These are phyloP conservation scores for Russula sp. DNA, from an alignment of 768 basidiomycete genomes.

Conservation along the genomic window DNA sequence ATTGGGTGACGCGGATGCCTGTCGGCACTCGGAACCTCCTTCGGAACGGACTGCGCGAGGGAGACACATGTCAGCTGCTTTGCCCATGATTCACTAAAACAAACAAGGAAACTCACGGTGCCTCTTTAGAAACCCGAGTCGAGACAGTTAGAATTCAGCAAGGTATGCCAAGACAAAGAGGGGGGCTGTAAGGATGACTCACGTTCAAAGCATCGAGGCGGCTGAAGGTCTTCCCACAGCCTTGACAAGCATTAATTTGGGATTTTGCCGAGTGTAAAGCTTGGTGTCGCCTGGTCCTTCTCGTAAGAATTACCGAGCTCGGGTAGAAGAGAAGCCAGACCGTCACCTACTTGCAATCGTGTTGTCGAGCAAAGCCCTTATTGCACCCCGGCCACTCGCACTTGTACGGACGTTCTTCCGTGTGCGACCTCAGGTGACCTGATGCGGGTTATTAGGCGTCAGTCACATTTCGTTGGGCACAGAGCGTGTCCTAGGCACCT, in stretches of 20 bases:
- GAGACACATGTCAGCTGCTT: conserved; percentile 23
- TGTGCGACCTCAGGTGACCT: conserved; percentile 93
- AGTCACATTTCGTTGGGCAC: conserved; percentile 5
- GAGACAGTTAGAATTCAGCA: conserved; percentile 13
- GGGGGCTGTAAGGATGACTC: conserved; percentile 33
- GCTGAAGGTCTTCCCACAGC: conserved; percentile 93
- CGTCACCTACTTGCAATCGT: conserved; percentile 86
- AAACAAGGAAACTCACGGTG: conserved; percentile 49
- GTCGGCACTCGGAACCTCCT: conserved; percentile 71
- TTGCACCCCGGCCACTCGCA: conserved; percentile 93
- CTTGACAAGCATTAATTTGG: conserved; percentile 79
- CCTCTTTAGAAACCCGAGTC: conserved; percentile 38
- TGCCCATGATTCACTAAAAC: neutral
- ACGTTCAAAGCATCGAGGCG: conserved; percentile 91
- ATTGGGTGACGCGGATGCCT: conserved; percentile 22
- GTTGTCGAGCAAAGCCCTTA: conserved; percentile 91
- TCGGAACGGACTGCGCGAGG: conserved; percentile 66
- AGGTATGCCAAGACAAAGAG: conserved; percentile 23
- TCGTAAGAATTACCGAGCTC: conserved; percentile 7
- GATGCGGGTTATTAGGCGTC: conserved; percentile 15
- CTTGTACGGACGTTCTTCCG: conserved; percentile 89
- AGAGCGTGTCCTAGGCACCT: conserved; percentile 40
- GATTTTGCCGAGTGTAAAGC: conserved; percentile 81
- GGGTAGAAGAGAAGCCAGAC: neutral
- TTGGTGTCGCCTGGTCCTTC: conserved; percentile 65